Base-by-base conservation (phyloP, 1,284 basidiomycete genomes). In the Marasmius sp. region DNA sequence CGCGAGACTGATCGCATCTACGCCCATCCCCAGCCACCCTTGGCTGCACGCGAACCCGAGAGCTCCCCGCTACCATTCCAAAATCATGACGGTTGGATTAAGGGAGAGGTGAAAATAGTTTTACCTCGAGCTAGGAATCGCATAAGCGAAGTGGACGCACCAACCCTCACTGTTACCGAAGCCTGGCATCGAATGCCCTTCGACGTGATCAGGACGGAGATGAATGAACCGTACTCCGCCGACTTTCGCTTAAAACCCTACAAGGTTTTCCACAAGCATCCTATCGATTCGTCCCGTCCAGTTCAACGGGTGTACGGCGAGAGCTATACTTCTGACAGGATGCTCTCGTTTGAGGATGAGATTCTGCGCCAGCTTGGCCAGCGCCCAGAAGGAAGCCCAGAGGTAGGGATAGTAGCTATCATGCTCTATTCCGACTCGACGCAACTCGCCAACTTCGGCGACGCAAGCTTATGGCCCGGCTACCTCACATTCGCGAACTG, bases 31-130 rank as follows among this genome's bases (percentile, higher is more conserved):
- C n/a, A n/a, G n/a, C n/a, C n/a, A n/a, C n/a, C n/a, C n/a, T n/a
- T n/a, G n/a, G n/a, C n/a, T n/a, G n/a, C n/a, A n/a, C n/a, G n/a
- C n/a, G n/a, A n/a, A n/a, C n/a, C n/a, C n/a, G n/a, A n/a, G n/a
- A 27, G 5, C 27, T 1, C 18, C 27, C 27, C 27, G 9, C 16
- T 5, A 27, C 33, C 12, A 1, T 52, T 38, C 18, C 3, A 1
- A 16, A 41, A 43, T 27, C 33, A 36, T 34, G 60, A 57, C 52
- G 47, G n/a, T 5, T 61, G 60, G 60, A 38, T 34, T 5, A 27
- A 49, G n/a, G 48, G 53, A 1, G 8, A 27, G 11, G 20, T 61
- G n/a, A 8, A 36, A 1, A 41, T 61, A 18, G 37, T 48, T 9
- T 49, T 61, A 22, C 55, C 48, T 33, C 37, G 55, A 14, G 16